Evolutionary conservation across 192 early-diverging fungal species (phyloP).

Genomic region (Linnemannia zychae): DNA sequence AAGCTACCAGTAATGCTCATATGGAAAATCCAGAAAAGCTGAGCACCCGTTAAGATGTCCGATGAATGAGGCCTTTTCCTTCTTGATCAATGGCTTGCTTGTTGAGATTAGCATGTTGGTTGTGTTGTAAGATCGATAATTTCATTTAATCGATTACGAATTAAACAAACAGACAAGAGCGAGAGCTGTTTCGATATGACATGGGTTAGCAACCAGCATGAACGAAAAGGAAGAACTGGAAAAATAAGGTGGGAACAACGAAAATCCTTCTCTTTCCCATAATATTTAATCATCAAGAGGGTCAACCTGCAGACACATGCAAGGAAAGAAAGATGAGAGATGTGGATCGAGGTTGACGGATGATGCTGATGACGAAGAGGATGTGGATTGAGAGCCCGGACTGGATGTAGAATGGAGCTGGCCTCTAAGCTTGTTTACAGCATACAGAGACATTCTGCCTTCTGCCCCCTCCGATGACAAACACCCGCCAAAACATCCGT

Average conservation of each 20-base stretch:
- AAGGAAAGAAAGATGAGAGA: not conserved
- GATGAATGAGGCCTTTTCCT: too few species aligned
- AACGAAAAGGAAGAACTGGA: not conserved
- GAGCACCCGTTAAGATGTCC: too few species aligned
- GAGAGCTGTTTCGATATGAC: not conserved
- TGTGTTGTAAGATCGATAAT: too few species aligned
- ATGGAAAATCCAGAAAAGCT: too few species aligned
- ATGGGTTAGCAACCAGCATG: not conserved
- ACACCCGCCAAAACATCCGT: not conserved
- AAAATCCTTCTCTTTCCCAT: not conserved
- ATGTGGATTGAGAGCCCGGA: not conserved
- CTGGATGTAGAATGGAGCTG: not conserved
- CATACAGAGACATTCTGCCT: too few species aligned
- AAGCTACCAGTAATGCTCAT: too few species aligned
- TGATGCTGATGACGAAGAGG: not conserved
- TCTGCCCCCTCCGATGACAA: too few species aligned
- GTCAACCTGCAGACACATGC: not conserved
- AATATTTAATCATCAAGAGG: not conserved
- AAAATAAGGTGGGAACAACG: not conserved
- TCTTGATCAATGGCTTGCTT: too few species aligned
- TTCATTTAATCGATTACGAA: too few species aligned
- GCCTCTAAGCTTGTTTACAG: too few species aligned
- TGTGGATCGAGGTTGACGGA: not conserved
- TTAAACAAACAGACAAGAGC: too few species aligned
- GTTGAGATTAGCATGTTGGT: too few species aligned